Evolutionary conservation across 805 yeast species (phyloP), one percentile per base, ranked within the genome.

Genomic region (Ogataea zsoltii): DNA sequence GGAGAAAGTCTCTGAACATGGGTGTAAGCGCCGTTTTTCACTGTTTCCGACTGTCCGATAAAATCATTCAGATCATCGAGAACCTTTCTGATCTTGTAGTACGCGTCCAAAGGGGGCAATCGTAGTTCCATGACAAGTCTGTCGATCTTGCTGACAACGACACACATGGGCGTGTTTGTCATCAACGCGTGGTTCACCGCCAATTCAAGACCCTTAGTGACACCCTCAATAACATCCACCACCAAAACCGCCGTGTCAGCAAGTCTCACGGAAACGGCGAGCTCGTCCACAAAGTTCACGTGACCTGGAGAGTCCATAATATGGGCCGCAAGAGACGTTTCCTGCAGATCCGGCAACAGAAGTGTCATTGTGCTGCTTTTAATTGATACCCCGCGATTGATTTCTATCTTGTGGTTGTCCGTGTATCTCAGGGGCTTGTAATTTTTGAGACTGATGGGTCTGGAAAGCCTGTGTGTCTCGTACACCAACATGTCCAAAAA

Each of bases 231-330:
- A 1, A 76, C 83, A 61, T 94, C 99, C n/a, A 92, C 71, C 1
- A 88, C 86, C 2, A 90, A 62, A 0, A 84, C 67, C 0, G 79
- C 79, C 2, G 84, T 79, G 51, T 94, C 97, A 0, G 77, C 75
- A 0, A 83, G 69, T 17, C 78, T 63, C 9, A 82, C 62, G 0
- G 86, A 76, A 0, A 78, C 74, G 0, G 79, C 73, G 3, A 80
- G 66, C 54, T 94, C 97, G 59, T 89, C 97, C 23, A 72, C 67
- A 58, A 94, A 94, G 58, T 89, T 83, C 0, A 79, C 76, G 64
- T 94, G 98, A 0, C 99, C 99, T 0, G 99, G 99, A 0, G 96
- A 72, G 57, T 95, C 99, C 0, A 89, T 53, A 0, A 91, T 50
- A 57, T 85, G 88, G 16, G 83, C 56, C 0, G 79, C 77, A 14